Evolutionary conservation across 106 monocot species (phyloP), one percentile per base, ranked within the genome.

Genomic region (Dendrobium chrysotoxum): DNA sequence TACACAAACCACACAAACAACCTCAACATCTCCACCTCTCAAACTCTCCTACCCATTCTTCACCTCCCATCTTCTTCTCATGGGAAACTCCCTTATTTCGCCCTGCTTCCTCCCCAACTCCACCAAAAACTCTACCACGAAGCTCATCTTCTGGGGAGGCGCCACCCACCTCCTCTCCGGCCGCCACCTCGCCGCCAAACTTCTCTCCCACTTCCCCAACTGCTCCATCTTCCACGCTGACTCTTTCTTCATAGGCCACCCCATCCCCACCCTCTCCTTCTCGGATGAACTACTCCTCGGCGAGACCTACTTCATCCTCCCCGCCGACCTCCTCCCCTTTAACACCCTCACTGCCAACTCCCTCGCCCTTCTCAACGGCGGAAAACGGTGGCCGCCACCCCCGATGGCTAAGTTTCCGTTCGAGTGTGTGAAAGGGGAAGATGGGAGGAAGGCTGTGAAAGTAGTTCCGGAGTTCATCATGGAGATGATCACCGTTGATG

Each of bases 171-270:
- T 79, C 31, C 41, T 95, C 82, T 20, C 21, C 20, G 75, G 21
- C 21, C 7, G 9, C 15, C 57, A 70, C 25, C 76, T 72, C 23
- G 90, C 94, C 53, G 88, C 80, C 17, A 76, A 86, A 79, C 78
- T 92, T 79, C 77, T 90, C 77, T 54, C 85, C 72, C 74, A 85
- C 40, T 86, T 84, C 82, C 86, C 85, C 5, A 85, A 88, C 73
- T 75, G 79, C 44, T 54, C 90, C 11, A 76, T 95, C 53, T 95
- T 90, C 84, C 88, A 83, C 46, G 94, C 94, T 15, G 83, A 84
- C 77, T 89, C 89, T 31, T 95, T 95, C 88, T 95, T 74, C 86
- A 85, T 95, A 58, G 94, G 94, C 23, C 86, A 75, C 25, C 88
- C 88, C 0, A 40, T 88, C 46, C 89, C 91, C 0, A 45, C 78